Percentiles rank a stretch among this genome's conserved stretches.
Evolutionary conservation across 169 alveolate genomes (phyloP).

Genomic region (Fabrea salina): DNA sequence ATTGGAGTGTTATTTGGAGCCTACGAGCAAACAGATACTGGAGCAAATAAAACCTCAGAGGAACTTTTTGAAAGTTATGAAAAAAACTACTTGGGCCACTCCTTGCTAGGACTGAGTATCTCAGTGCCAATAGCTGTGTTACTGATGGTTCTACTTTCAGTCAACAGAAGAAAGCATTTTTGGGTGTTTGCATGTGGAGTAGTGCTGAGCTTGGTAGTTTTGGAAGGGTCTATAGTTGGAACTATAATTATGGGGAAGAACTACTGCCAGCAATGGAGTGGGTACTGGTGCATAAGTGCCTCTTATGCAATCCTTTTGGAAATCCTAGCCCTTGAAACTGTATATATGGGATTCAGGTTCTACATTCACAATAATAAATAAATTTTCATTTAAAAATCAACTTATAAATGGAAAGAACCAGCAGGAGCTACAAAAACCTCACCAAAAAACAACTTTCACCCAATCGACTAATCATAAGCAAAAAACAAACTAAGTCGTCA

Average conservation of each 20-base stretch:
- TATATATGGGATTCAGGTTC: neutral
- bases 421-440: too few relatives aligned
- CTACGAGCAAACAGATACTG: neutral
- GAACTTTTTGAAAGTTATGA: neutral
- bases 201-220: neutral
- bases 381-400: too few relatives aligned
- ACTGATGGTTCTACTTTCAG: neutral
- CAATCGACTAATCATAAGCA: too few relatives aligned
- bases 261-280: neutral
- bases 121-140: neutral
- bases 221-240: neutral
- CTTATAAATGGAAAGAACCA: too few relatives aligned
- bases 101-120: neutral
- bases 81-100: neutral
- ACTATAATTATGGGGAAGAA: neutral
- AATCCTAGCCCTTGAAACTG: neutral
- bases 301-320: neutral
- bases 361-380: too few relatives aligned
- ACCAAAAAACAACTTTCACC: too few relatives aligned
- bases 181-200: neutral
- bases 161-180: neutral
- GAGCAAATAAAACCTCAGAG: neutral
- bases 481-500: too few relatives aligned
- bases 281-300: neutral
- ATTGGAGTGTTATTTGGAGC: neutral